Conservation (phyloP, 2,329 filamentous ascomycete species). For the Trichoderma guizhouense region DNA sequence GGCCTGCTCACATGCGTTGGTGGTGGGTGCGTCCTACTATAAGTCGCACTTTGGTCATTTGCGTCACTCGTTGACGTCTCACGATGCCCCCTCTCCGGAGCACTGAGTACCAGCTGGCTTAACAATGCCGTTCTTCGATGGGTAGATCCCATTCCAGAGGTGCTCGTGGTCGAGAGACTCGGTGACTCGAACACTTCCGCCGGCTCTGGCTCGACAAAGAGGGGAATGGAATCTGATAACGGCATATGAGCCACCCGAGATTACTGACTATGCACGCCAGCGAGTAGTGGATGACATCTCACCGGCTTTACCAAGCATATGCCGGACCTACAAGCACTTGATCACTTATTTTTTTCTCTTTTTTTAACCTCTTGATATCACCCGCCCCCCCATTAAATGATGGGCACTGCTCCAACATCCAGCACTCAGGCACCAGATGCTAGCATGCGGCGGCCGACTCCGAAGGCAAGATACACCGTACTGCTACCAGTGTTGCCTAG, state of each 20-base stretch:
- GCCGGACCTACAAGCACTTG: background rate
- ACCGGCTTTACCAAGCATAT: background rate
- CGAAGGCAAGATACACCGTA: background rate
- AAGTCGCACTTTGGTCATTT: background rate
- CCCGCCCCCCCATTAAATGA: background rate
- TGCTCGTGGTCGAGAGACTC: background rate
- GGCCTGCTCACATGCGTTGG: slow-evolving; percentile 12
- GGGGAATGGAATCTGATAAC: background rate
- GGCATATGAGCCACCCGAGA: background rate
- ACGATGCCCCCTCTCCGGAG: slow-evolving; percentile 4
- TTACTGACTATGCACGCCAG: background rate
- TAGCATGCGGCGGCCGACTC: slow-evolving; percentile 3
- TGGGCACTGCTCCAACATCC: background rate
- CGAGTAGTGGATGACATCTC: background rate
- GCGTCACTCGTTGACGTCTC: slow-evolving; percentile 12
- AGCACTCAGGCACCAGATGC: background rate
- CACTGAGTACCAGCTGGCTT: background rate
- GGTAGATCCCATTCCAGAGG: background rate
- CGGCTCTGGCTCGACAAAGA: background rate
- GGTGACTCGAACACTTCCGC: background rate
- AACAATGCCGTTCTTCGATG: background rate
- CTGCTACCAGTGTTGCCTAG: background rate
- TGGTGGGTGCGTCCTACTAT: background rate
- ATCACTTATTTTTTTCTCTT: background rate
- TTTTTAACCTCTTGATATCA: background rate